Evolutionary conservation across 352 stramenopile genomes (phyloP).

Genomic region (Phytophthora macrochlamydospora): DNA sequence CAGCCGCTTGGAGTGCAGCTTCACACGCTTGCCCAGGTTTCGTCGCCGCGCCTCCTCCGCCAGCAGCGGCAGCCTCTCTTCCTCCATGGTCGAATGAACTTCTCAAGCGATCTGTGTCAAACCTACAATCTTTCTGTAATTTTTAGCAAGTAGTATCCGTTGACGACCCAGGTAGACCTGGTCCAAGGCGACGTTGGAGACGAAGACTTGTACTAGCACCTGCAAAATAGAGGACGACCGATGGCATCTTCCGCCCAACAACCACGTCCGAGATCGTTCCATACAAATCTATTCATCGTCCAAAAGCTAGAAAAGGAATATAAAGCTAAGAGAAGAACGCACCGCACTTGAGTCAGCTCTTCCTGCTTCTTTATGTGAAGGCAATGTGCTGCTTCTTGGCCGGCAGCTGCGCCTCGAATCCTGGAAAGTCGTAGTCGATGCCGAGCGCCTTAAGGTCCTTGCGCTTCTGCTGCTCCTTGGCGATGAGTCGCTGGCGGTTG

Average conservation of each 20-base stretch:
- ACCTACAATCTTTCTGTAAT: too few species aligned
- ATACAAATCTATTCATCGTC: slow-evolving; percentile 35
- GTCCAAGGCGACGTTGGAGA: too few species aligned
- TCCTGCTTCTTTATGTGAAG: slow-evolving; percentile 46
- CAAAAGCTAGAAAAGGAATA: not conserved
- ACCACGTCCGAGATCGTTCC: too few species aligned
- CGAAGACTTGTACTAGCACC: too few species aligned
- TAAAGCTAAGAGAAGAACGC: not conserved
- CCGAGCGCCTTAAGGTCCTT: slow-evolving; percentile 73
- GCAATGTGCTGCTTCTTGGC: slow-evolving; percentile 81
- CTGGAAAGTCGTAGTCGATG: slow-evolving; percentile 88
- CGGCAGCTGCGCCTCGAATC: slow-evolving; percentile 68
- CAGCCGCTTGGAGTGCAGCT: slow-evolving; percentile 63
- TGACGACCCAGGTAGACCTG: too few species aligned
- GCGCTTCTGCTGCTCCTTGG: slow-evolving; percentile 82
- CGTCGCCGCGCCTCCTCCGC: slow-evolving; percentile 42
- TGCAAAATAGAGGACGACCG: too few species aligned
- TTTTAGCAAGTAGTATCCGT: too few species aligned
- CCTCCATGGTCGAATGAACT: slow-evolving; percentile 2
- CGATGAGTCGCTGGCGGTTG: slow-evolving; percentile 74
- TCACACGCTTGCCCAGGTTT: slow-evolving; percentile 57
- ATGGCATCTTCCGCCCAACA: too few species aligned
- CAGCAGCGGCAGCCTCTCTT: slow-evolving; percentile 25
- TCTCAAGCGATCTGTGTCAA: too few species aligned
- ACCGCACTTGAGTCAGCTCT: not conserved